Evolutionary conservation across 139 green algal genomes (phyloP).

Genomic region (Tetradesmus lagerheimii): DNA sequence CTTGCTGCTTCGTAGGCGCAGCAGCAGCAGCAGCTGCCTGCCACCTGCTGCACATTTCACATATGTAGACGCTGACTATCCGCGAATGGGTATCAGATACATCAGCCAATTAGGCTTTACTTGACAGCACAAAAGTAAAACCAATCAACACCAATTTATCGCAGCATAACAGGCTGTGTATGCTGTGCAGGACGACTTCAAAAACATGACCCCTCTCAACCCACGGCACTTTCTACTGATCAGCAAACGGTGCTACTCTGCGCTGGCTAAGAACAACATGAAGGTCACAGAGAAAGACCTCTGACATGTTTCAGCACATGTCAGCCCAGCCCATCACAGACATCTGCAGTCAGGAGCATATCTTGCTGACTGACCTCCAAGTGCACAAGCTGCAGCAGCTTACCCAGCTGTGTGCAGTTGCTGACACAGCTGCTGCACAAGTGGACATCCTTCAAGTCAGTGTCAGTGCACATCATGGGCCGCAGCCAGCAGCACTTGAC

Average conservation of each 20-base stretch:
- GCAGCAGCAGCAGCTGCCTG: neutral
- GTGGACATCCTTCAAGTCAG: no score
- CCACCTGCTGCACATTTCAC: no score
- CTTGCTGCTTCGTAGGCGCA: neutral
- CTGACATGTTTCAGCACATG: neutral
- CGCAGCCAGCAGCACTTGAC: no score
- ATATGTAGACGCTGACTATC: no score
- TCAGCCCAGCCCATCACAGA: neutral
- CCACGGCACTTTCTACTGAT: conserved; percentile 9
- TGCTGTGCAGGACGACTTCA: conserved; percentile 29
- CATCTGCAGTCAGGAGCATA: neutral
- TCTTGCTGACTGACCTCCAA: neutral
- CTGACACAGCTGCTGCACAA: no score
- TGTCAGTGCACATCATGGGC: no score
- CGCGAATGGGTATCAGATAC: no score
- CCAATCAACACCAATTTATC: no score
- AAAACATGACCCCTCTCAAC: conserved; percentile 8
- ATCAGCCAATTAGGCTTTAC: neutral
- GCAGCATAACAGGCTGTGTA: no score
- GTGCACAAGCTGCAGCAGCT: no score
- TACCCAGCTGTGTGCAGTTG: no score
- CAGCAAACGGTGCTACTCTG: conserved; percentile 14
- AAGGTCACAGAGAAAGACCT: conserved; percentile 43
- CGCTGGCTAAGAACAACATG: conserved; percentile 35
- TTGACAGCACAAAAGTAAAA: neutral